phyloP scores from a whole-genome alignment of 805 yeast genomes.

The Myxozyma monticola region DNA sequence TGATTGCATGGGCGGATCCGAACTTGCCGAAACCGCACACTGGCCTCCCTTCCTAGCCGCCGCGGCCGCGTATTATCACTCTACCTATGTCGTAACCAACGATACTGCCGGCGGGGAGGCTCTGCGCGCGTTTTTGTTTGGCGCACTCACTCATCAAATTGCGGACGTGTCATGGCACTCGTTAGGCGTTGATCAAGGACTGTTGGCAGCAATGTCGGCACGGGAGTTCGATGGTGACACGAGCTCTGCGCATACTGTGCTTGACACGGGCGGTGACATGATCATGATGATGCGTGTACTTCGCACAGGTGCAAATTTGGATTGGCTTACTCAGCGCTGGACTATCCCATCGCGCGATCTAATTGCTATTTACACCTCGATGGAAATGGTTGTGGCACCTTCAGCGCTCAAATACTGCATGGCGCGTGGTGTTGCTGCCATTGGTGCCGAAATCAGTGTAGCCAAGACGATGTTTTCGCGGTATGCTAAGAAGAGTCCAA shows the following conservation, averaged over 20 bases:
- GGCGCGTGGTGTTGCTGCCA: slow-evolving; percentile 54
- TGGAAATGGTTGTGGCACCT: slow-evolving; percentile 43
- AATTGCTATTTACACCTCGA: slow-evolving; percentile 40
- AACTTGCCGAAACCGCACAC: slow-evolving; percentile 62
- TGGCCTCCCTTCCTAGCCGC: slow-evolving; percentile 65
- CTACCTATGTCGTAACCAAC: slow-evolving; percentile 33
- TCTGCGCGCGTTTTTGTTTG: slow-evolving; percentile 57
- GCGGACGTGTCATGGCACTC: slow-evolving; percentile 73
- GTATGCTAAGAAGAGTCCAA: slow-evolving; percentile 47
- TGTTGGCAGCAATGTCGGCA: slow-evolving; percentile 51
- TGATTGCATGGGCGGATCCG: slow-evolving; percentile 52
- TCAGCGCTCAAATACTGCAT: slow-evolving; percentile 51
- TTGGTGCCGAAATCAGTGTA: slow-evolving; percentile 47
- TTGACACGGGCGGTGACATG: slow-evolving; percentile 69
- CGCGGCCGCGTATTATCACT: slow-evolving; percentile 49
- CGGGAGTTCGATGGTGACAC: slow-evolving; percentile 56
- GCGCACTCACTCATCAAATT: slow-evolving; percentile 61
- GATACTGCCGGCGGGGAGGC: slow-evolving; percentile 36
- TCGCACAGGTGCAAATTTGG: slow-evolving; percentile 34
- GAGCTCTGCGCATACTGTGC: slow-evolving; percentile 50
- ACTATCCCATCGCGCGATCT: slow-evolving; percentile 48
- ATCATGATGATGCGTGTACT: slow-evolving; percentile 46
- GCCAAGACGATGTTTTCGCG: slow-evolving; percentile 38
- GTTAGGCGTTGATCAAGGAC: slow-evolving; percentile 53
- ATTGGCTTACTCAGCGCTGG: slow-evolving; percentile 44